phyloP scores from a whole-genome alignment of 768 basidiomycete species.

The Suillus subluteus region DNA sequence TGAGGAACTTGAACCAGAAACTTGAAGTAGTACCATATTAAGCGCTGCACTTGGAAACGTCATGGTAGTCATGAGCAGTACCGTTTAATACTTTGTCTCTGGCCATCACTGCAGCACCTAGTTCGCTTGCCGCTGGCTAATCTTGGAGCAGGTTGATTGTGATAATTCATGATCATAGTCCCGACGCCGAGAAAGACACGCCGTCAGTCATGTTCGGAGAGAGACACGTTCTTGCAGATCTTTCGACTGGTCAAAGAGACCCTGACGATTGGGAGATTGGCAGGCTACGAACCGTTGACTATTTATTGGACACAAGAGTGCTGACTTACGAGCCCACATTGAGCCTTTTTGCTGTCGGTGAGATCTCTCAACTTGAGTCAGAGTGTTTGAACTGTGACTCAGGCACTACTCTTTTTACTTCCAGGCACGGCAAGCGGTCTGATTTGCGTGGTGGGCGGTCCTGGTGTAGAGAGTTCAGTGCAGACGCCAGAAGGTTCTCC shows the following conservation, averaged over 20 bases:
- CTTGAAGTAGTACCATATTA: not conserved
- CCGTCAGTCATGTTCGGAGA: constrained; percentile 2
- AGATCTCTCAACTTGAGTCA: constrained; percentile 14
- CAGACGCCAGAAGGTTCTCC: constrained; percentile 46
- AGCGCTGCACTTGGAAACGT: not conserved
- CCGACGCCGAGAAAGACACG: not conserved
- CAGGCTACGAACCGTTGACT: constrained; percentile 50
- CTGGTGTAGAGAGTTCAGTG: constrained; percentile 60
- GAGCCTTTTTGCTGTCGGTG: constrained; percentile 65
- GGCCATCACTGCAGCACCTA: not conserved
- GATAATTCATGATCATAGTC: constrained; percentile 3
- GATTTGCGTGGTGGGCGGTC: constrained; percentile 69
- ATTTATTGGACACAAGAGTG: constrained; percentile 52
- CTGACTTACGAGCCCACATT: constrained; percentile 63
- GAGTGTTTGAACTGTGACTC: not conserved
- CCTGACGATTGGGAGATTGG: constrained; percentile 60
- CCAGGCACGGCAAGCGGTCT: constrained; percentile 66
- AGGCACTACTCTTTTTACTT: not conserved
- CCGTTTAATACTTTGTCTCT: not conserved
- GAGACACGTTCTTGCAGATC: constrained; percentile 40
- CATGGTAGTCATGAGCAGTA: not conserved
- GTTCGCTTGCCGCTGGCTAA: not conserved
- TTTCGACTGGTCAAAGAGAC: constrained; percentile 62
- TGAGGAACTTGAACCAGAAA: not conserved
- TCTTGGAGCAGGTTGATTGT: constrained; percentile 1